Evolutionary conservation across 2,329 filamentous ascomycete species (phyloP).

Genomic region (Teratosphaeria pseudoeucalypti): DNA sequence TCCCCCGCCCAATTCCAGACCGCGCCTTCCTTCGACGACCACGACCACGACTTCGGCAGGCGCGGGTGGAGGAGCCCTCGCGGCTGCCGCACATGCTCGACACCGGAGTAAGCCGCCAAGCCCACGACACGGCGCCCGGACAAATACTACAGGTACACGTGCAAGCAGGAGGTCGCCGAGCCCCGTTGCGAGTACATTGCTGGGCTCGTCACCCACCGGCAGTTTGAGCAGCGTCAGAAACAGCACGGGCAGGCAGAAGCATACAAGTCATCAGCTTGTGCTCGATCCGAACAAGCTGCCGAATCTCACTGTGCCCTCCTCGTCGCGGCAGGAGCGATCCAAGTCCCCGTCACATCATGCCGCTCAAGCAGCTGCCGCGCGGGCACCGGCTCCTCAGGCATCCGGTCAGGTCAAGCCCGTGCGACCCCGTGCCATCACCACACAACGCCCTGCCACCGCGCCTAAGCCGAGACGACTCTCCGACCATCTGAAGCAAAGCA

Average conservation of each 20-base stretch:
- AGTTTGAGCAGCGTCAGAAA: background rate
- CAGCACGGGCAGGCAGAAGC: slow-evolving; percentile 1
- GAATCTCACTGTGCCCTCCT: slow-evolving; percentile 4
- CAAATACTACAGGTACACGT: background rate
- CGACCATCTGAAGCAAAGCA: slow-evolving; percentile 2
- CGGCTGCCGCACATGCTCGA: slow-evolving; percentile 30
- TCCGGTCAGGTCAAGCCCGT: background rate
- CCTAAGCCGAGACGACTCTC: slow-evolving; percentile 22
- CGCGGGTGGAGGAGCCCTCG: slow-evolving; percentile 14
- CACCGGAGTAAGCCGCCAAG: slow-evolving; percentile 15
- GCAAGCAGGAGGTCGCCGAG: background rate
- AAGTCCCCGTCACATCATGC: slow-evolving; percentile 20
- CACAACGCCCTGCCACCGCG: slow-evolving; percentile 13
- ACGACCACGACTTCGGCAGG: background rate
- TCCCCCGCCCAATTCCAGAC: slow-evolving; percentile 15
- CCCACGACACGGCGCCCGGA: slow-evolving; percentile 5
- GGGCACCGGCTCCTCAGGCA: slow-evolving; percentile 3
- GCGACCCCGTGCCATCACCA: slow-evolving; percentile 4
- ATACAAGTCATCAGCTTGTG: background rate
- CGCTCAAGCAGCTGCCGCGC: slow-evolving; percentile 18
- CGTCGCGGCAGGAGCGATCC: slow-evolving; percentile 1
- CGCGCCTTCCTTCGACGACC: slow-evolving; percentile 3
- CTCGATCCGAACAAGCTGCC: slow-evolving; percentile 4
- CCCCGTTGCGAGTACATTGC: background rate
- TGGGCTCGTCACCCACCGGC: background rate